Base-by-base conservation (phyloP, 1,284 basidiomycete species). In the Irpex lacteus region DNA sequence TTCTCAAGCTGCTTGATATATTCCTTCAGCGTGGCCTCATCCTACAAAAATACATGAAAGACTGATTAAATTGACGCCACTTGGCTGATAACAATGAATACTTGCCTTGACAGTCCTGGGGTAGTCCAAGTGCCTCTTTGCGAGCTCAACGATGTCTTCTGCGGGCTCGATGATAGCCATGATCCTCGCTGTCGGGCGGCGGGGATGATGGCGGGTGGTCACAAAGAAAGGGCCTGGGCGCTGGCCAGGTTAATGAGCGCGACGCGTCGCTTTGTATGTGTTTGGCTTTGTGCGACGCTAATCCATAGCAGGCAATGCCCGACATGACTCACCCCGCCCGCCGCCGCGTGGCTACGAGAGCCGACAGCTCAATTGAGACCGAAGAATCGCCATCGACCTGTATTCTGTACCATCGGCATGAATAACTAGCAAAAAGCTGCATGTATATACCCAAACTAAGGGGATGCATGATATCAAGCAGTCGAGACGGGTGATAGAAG, bases 1-100 rank as follows among this genome's bases (percentile, higher is more conserved):
- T 66, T 68, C 38, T 70, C 69, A 1, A 83, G 75, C 60, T 81
- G 80, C 11, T 74, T 67, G 4, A 80, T 49, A 66, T 82, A 82
- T 1, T 60, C 67, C 8, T 63, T 55, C 2, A 81, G 78, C 11
- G 72, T 36, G 8, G 58, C 19, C 6, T 60, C 34, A 61, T 62
- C 54, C 68, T 71, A 50, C 5, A 44, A 44, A 2, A 44, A 44
- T 44, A 44, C 15, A 11, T 11, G 15, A 9, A 9, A 44, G 11
- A 11, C 15, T 44, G 11, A 44, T 44, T 15, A 15, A 44, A 44
- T 44, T 44, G 40, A 11, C 11, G 40, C 40, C 40, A 44, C 40
- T 11, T 44, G 8, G 8, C 40, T 44, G 8, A 9, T 36, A 26
- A 4, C 26, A 15, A 18, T 11, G 34, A 21, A 53, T 36, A 49